These are phyloP conservation scores for Ambrosia trifida DNA, from an alignment of 129 eudicot genomes.

Conservation along the genomic window DNA sequence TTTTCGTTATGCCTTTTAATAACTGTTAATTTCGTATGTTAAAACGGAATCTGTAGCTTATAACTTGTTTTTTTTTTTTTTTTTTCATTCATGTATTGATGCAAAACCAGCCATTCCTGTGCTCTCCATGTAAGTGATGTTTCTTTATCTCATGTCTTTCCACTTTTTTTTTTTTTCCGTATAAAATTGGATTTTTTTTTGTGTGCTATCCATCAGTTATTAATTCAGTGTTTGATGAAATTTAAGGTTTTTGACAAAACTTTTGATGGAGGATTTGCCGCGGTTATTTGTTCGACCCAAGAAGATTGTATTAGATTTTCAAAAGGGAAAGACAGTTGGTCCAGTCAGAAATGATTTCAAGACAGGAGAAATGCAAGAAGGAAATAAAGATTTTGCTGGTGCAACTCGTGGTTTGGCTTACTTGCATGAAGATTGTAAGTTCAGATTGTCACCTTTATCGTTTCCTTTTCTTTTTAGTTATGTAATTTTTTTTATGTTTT, in stretches of 20 bases:
- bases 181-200: neutral
- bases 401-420: no score
- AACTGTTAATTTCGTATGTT: conserved; percentile 3
- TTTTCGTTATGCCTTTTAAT: conserved; percentile 13
- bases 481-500: no score
- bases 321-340: conserved; percentile 87
- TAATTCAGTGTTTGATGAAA: conserved; percentile 9
- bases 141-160: neutral
- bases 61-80: conserved; percentile 29
- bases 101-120: conserved; percentile 81
- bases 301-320: conserved; percentile 89
- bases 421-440: no score
- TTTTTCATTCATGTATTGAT: conserved; percentile 41
- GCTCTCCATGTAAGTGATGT: conserved; percentile 82
- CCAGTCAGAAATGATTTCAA: conserved; percentile 57
- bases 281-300: conserved; percentile 94
- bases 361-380: no score
- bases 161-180: neutral
- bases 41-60: neutral
- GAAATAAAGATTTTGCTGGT: no score
- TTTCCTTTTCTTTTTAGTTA: no score
- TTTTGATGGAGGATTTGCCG: conserved; percentile 94
- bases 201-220: neutral
- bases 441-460: no score
- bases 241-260: conserved; percentile 88